A percentile compares a stretch with the other conserved stretches of the same genome.
phyloP scores from a whole-genome alignment of 176 grass and related monocot species.

The Luzula sylvatica region DNA sequence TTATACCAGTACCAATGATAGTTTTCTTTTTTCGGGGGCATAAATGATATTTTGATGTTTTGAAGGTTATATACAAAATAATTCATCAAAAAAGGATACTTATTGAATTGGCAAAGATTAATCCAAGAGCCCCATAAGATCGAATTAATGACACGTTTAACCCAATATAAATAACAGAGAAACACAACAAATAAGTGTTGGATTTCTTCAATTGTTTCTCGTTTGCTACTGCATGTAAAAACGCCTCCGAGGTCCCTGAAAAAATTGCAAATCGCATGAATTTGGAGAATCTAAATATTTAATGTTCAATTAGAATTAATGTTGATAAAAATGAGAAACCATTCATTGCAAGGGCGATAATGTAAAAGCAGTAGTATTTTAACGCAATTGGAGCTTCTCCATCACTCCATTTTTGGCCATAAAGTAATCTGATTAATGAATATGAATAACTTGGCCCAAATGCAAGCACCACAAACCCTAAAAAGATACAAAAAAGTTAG shows the following conservation, averaged over 20 bases:
- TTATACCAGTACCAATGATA: too few relatives aligned
- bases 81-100: constrained; percentile 62
- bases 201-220: constrained; percentile 80
- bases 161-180: constrained; percentile 77
- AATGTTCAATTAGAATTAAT: constrained; percentile 12
- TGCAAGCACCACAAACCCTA: constrained; percentile 76
- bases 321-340: constrained; percentile 38
- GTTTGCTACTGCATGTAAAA: constrained; percentile 88
- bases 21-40: too few relatives aligned
- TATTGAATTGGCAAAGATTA: constrained; percentile 82
- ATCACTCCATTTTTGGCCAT: constrained; percentile 68
- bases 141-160: constrained; percentile 70
- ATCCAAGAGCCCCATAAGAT: constrained; percentile 65
- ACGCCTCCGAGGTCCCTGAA: constrained; percentile 89
- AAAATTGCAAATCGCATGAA: constrained; percentile 1
- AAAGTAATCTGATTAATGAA: constrained; percentile 69
- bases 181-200: constrained; percentile 71
- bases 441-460: constrained; percentile 99
- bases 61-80: not conserved
- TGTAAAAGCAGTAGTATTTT: constrained; percentile 88
- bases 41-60: too few relatives aligned
- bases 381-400: constrained; percentile 65
- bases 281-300: not conserved
- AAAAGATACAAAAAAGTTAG: constrained; percentile 10
- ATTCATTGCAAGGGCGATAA: constrained; percentile 85